These are phyloP conservation scores for Furcasterigmium furcatum DNA, from an alignment of 2,329 filamentous ascomycete genomes.

Conservation along the genomic window DNA sequence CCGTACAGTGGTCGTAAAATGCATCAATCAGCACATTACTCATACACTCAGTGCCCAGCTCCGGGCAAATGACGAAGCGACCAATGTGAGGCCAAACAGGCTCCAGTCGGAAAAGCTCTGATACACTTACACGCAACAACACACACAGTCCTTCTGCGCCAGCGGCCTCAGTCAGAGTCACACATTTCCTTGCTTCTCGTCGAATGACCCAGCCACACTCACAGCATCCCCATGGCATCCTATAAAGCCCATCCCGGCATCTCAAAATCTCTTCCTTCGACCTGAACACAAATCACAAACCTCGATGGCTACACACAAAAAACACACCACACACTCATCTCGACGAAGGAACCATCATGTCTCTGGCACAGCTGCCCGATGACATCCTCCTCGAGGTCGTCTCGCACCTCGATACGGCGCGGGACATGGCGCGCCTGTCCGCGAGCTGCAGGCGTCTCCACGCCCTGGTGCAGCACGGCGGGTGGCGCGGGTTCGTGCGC, in stretches of 20 bases:
- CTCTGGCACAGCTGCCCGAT: slow-evolving; percentile 40
- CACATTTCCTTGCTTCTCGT: too few relatives aligned
- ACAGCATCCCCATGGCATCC: too few relatives aligned
- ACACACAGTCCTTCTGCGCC: too few relatives aligned
- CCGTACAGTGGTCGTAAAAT: too few relatives aligned
- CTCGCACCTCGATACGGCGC: slow-evolving; percentile 42
- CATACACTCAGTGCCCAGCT: not conserved
- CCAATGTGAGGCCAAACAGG: not conserved
- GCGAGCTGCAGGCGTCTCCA: slow-evolving; percentile 34
- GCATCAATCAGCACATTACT: not conserved
- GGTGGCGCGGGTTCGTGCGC: slow-evolving; percentile 49
- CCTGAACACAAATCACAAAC: too few relatives aligned
- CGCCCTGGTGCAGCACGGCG: slow-evolving; percentile 30
- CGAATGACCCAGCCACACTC: too few relatives aligned
- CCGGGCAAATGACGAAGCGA: too few relatives aligned
- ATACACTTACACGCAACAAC: too few relatives aligned
- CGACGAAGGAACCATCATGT: not conserved
- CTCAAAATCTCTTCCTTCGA: too few relatives aligned
- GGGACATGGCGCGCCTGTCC: slow-evolving; percentile 40
- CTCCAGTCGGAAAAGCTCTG: too few relatives aligned
- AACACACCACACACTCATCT: not conserved
- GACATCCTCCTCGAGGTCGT: slow-evolving; percentile 49
- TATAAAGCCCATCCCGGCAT: too few relatives aligned
- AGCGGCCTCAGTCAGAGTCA: too few relatives aligned
- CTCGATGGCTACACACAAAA: not conserved